Conservation (phyloP, 805 yeast species). For the Scheffersomyces spartinae region DNA sequence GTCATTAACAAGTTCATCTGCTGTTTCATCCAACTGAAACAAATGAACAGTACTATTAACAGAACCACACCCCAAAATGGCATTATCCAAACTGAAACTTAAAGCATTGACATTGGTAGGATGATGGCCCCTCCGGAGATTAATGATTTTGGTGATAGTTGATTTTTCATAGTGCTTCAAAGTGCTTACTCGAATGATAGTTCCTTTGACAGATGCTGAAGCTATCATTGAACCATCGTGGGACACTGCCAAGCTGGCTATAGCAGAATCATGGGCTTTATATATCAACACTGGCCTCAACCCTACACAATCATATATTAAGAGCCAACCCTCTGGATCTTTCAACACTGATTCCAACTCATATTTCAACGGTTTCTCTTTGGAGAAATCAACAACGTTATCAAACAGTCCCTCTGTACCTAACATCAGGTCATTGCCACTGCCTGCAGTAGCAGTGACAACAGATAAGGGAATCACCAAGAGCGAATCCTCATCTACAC, state of each 20-base stretch:
- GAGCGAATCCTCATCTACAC: slow-evolving; percentile 21
- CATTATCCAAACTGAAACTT: slow-evolving; percentile 20
- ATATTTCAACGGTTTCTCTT: neutral
- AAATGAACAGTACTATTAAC: slow-evolving; percentile 30
- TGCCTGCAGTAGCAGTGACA: too few relatives aligned
- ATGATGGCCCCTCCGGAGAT: slow-evolving; percentile 30
- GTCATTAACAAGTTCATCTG: slow-evolving; percentile 3
- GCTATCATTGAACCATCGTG: slow-evolving; percentile 18
- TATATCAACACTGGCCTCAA: slow-evolving; percentile 20
- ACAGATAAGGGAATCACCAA: slow-evolving; percentile 24
- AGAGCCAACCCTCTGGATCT: slow-evolving; percentile 24
- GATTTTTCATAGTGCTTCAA: slow-evolving; percentile 7
- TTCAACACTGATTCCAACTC: neutral
- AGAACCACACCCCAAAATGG: slow-evolving; percentile 27
- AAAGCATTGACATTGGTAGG: slow-evolving; percentile 20
- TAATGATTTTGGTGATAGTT: slow-evolving; percentile 16
- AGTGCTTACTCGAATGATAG: slow-evolving; percentile 26
- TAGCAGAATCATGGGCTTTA: slow-evolving; percentile 27
- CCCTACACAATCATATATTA: slow-evolving; percentile 27
- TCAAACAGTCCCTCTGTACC: too few relatives aligned
- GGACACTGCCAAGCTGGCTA: slow-evolving; percentile 20
- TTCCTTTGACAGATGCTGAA: slow-evolving; percentile 32
- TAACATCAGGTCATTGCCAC: too few relatives aligned
- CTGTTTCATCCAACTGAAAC: slow-evolving; percentile 12
- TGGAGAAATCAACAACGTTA: too few relatives aligned